These are phyloP conservation scores for Grigorovia jiainica DNA, from an alignment of 805 yeast species.

Conservation along the genomic window DNA sequence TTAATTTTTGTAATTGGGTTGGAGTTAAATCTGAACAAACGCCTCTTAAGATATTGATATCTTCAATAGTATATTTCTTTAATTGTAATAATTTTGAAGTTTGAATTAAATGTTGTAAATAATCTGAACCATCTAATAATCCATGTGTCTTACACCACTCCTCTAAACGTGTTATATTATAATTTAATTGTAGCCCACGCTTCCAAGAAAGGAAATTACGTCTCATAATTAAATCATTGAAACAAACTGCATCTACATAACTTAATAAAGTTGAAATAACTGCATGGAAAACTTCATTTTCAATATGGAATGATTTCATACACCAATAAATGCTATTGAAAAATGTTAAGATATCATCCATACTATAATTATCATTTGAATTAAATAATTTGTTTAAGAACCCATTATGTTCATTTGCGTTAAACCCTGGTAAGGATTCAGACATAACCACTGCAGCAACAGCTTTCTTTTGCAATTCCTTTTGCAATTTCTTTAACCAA, in stretches of 20 bases:
- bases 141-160: conserved; percentile 98
- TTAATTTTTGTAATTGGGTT: conserved; percentile 87
- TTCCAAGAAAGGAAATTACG: conserved; percentile 94
- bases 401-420: conserved; percentile 72
- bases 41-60: conserved; percentile 85
- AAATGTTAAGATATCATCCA: conserved; percentile 89
- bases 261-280: conserved; percentile 75
- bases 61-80: conserved; percentile 80
- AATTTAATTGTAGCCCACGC: conserved; percentile 92
- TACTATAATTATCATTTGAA: conserved; percentile 62
- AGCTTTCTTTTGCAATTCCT: conserved; percentile 80
- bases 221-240: conserved; percentile 92
- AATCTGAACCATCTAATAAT: conserved; percentile 75
- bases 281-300: conserved; percentile 71
- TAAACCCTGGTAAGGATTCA: conserved; percentile 92
- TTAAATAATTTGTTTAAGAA: conserved; percentile 77
- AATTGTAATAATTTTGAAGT: conserved; percentile 89
- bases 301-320: conserved; percentile 83
- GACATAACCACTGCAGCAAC: conserved; percentile 92
- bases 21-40: conserved; percentile 92
- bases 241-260: conserved; percentile 85
- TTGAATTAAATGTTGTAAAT: conserved; percentile 80
- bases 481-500: conserved; percentile 95
- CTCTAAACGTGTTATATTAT: conserved; percentile 90
- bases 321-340: conserved; percentile 89